phyloP scores from a whole-genome alignment of 164 flowering plant species.

The Chloranthus sessilifolius region DNA sequence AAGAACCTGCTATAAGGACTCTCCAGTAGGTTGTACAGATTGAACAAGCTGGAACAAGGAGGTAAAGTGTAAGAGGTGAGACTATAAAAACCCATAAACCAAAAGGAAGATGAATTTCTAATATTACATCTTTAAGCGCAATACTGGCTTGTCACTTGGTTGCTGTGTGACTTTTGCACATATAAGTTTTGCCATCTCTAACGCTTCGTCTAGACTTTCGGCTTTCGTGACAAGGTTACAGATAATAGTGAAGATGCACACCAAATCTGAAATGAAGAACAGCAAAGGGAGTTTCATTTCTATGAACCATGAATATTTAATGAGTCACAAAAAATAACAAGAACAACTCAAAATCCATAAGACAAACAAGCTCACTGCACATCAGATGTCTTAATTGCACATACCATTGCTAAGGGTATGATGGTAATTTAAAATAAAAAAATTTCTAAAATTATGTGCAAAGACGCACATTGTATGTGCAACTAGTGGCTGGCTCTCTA shows the following conservation, averaged over 20 bases:
- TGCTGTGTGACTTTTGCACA: slow-evolving; percentile 58
- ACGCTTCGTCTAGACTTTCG: slow-evolving; percentile 59
- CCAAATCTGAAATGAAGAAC: slow-evolving; percentile 52
- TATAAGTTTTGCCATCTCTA: slow-evolving; percentile 80
- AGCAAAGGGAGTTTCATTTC: too few relatives aligned
- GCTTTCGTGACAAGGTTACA: slow-evolving; percentile 82
- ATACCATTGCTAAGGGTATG: too few relatives aligned
- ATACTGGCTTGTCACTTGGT: slow-evolving; percentile 76
- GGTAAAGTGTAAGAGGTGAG: slow-evolving; percentile 7
- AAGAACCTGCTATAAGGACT: slow-evolving; percentile 65
- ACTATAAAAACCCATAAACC: not conserved
- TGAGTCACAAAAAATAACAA: too few relatives aligned
- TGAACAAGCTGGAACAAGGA: slow-evolving; percentile 65
- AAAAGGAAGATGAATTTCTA: not conserved
- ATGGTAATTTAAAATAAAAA: too few relatives aligned
- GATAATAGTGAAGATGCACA: slow-evolving; percentile 75
- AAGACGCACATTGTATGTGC: too few relatives aligned
- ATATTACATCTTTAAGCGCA: slow-evolving; percentile 85
- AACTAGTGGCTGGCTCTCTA: too few relatives aligned
- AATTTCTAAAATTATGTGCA: too few relatives aligned
- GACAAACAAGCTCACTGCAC: too few relatives aligned
- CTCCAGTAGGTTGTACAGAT: slow-evolving; percentile 81
- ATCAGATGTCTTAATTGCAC: too few relatives aligned
- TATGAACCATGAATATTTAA: too few relatives aligned
- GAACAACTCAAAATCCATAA: too few relatives aligned